Percentiles rank a stretch among this genome's conserved stretches.
These are phyloP conservation scores for Cadophora malorum DNA, from an alignment of 2,329 filamentous ascomycete genomes.

Conservation along the genomic window DNA sequence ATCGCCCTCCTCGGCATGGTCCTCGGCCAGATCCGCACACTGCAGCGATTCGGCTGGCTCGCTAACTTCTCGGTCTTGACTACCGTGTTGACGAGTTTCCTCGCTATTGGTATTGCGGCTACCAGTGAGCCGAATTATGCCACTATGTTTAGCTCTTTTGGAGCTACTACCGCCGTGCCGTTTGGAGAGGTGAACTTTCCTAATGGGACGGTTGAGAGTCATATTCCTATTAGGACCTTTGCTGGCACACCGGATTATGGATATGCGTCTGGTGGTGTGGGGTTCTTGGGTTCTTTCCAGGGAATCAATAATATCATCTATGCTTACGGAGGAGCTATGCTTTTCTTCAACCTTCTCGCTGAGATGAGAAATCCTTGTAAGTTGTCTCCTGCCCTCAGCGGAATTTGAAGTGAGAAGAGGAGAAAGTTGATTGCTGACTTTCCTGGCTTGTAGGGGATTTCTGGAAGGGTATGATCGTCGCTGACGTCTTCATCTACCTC, in stretches of 20 bases:
- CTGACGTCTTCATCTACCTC: constrained; percentile 51
- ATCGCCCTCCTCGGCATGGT: constrained; percentile 57
- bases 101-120: constrained; percentile 58
- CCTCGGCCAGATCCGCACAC: constrained; percentile 61
- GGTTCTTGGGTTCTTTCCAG: constrained; percentile 35
- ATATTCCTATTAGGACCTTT: constrained; percentile 19
- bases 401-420: neutral
- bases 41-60: constrained; percentile 60
- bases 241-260: constrained; percentile 27
- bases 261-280: constrained; percentile 30
- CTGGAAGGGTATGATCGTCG: constrained; percentile 49
- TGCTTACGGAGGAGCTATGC: constrained; percentile 61
- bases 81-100: constrained; percentile 51
- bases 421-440: neutral
- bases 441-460: constrained; percentile 45
- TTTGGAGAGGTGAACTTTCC: constrained; percentile 13
- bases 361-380: constrained; percentile 52
- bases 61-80: constrained; percentile 62
- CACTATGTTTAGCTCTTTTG: constrained; percentile 10
- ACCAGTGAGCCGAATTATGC: constrained; percentile 44
- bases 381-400: neutral
- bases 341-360: constrained; percentile 63
- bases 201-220: constrained; percentile 4
- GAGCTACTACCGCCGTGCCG: neutral
- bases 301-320: constrained; percentile 50